phyloP scores from a whole-genome alignment of 768 basidiomycete species.

The Russula griseocarnosa region DNA sequence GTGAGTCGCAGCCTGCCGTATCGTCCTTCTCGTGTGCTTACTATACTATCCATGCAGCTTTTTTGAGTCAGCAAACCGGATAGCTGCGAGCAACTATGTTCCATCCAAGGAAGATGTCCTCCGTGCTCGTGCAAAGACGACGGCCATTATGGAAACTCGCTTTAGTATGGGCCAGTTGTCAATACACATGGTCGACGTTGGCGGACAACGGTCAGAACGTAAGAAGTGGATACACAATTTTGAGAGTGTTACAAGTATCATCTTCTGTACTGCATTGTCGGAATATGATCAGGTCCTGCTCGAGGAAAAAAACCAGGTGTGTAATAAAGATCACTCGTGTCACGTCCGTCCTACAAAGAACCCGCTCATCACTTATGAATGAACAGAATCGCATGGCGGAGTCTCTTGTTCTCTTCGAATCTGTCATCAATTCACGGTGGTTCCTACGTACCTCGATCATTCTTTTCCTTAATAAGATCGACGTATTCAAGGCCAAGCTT shows the following conservation, averaged over 20 bases:
- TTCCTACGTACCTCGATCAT: slow-evolving; percentile 65
- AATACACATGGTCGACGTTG: slow-evolving; percentile 75
- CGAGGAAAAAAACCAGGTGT: slow-evolving; percentile 62
- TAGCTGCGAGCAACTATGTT: slow-evolving; percentile 74
- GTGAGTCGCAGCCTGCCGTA: slow-evolving; percentile 43
- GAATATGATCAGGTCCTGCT: slow-evolving; percentile 73
- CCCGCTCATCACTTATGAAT: neutral
- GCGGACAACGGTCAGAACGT: slow-evolving; percentile 58
- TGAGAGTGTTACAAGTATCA: slow-evolving; percentile 75
- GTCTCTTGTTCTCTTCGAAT: slow-evolving; percentile 70
- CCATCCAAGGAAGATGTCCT: slow-evolving; percentile 86
- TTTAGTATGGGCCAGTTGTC: slow-evolving; percentile 60
- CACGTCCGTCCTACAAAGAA: neutral
- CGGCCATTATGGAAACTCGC: slow-evolving; percentile 86
- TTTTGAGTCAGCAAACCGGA: slow-evolving; percentile 79
- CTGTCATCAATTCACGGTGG: slow-evolving; percentile 77
- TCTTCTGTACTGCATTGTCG: slow-evolving; percentile 70
- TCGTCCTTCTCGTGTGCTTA: neutral
- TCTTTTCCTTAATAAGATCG: slow-evolving; percentile 67
- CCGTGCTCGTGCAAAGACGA: slow-evolving; percentile 82
- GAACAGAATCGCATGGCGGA: slow-evolving; percentile 71
- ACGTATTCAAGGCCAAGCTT: slow-evolving; percentile 71
- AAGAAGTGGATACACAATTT: slow-evolving; percentile 67
- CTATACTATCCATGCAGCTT: slow-evolving; percentile 50
- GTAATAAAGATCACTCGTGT: slow-evolving; percentile 27